A percentile compares a stretch with the other conserved stretches of the same genome.
Evolutionary conservation across 257 asterid species (phyloP).

Genomic region (Eustoma russellianum): DNA sequence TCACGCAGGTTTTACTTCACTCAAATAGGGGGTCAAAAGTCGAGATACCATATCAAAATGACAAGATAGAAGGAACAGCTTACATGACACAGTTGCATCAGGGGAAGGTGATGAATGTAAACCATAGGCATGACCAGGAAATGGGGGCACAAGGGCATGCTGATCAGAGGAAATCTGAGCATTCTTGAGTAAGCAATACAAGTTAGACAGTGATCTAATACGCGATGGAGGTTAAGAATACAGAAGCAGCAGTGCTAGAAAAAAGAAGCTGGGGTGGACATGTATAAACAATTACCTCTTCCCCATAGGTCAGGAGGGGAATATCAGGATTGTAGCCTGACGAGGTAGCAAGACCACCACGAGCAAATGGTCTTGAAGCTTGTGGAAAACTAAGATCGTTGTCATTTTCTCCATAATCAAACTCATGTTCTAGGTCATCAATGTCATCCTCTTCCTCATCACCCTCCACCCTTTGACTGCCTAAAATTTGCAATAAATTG

Average conservation of each 20-base stretch:
- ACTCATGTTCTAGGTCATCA: slow-evolving; percentile 84
- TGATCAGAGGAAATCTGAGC: slow-evolving; percentile 36
- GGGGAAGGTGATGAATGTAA: slow-evolving; percentile 28
- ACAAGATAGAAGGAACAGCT: slow-evolving; percentile 17
- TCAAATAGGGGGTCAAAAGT: background rate
- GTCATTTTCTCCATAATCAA: slow-evolving; percentile 39
- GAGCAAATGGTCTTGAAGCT: slow-evolving; percentile 18
- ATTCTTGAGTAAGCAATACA: slow-evolving; percentile 26
- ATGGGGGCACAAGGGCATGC: slow-evolving; percentile 64
- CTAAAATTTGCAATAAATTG: slow-evolving; percentile 20
- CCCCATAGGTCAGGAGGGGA: slow-evolving; percentile 72
- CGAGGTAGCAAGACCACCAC: slow-evolving; percentile 28
- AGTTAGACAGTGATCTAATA: background rate
- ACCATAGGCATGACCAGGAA: slow-evolving; percentile 28
- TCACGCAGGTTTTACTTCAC: background rate
- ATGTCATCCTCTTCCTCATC: slow-evolving; percentile 88
- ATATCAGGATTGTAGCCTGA: slow-evolving; percentile 34
- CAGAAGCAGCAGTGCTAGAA: background rate
- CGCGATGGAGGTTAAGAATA: background rate
- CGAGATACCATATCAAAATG: background rate
- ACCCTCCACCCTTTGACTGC: slow-evolving; percentile 87
- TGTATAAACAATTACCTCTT: slow-evolving; percentile 45
- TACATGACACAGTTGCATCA: slow-evolving; percentile 37
- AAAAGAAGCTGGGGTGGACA: background rate
- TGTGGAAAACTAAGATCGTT: slow-evolving; percentile 25